phyloP scores from a whole-genome alignment of 495 filamentous ascomycete genomes.

The Rostrohypoxylon terebratum region DNA sequence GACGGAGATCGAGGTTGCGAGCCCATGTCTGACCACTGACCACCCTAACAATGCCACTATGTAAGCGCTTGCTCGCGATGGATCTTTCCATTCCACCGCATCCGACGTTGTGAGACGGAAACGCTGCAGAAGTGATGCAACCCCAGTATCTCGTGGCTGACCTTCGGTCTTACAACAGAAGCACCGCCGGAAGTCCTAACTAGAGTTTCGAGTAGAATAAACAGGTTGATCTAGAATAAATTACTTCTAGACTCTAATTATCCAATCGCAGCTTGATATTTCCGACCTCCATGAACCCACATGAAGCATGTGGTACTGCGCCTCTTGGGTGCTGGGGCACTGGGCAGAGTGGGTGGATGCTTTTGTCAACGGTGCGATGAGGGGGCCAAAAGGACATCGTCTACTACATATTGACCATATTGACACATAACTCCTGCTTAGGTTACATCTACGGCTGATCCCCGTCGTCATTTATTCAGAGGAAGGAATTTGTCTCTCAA shows the following conservation, averaged over 20 bases:
- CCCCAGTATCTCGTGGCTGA: background rate
- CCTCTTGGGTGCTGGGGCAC: background rate
- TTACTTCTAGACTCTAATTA: background rate
- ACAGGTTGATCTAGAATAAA: background rate
- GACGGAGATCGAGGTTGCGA: background rate
- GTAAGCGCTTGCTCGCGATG: background rate
- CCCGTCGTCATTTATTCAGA: background rate
- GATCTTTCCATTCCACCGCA: background rate
- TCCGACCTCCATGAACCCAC: background rate
- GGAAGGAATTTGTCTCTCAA: background rate
- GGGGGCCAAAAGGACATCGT: constrained; percentile 4
- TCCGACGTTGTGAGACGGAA: background rate
- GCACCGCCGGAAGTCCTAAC: background rate
- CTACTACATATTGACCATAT: background rate
- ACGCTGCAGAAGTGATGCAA: background rate
- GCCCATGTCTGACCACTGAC: background rate
- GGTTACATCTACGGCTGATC: background rate
- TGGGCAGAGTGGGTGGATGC: no score
- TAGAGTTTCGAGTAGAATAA: background rate
- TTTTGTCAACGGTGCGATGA: background rate
- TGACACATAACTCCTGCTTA: background rate
- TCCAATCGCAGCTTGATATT: background rate
- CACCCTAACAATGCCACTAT: background rate
- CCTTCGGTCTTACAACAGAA: background rate
- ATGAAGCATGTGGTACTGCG: background rate